These are phyloP conservation scores for Jasminum sambac DNA, from an alignment of 257 asterid species.

Conservation along the genomic window DNA sequence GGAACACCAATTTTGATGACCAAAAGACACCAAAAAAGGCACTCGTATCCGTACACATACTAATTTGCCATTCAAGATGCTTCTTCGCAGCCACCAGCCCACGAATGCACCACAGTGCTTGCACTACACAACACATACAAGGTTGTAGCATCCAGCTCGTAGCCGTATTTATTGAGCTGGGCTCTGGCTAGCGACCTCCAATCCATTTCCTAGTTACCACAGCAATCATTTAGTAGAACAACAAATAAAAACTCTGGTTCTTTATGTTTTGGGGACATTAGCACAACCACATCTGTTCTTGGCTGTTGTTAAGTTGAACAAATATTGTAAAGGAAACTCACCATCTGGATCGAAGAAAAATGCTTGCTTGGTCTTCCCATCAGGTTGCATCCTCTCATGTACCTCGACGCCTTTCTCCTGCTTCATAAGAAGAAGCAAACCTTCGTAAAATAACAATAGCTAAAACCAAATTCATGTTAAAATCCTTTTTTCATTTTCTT, in stretches of 20 bases:
- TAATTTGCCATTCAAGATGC: neutral
- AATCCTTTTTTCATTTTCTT: neutral
- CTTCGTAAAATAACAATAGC: neutral
- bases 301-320: neutral
- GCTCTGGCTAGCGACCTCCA: constrained; percentile 64
- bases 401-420: constrained; percentile 74
- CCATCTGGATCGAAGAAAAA: constrained; percentile 99
- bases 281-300: neutral
- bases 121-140: neutral
- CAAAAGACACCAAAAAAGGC: neutral
- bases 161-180: constrained; percentile 30
- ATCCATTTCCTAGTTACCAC: constrained; percentile 72
- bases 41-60: neutral
- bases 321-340: constrained; percentile 27
- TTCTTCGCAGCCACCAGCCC: neutral
- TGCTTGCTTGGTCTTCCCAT: constrained; percentile 71
- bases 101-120: neutral
- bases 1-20: constrained; percentile 1
- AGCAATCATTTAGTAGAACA: neutral
- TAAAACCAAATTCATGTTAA: neutral
- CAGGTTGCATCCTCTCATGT: constrained; percentile 57
- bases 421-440: constrained; percentile 3
- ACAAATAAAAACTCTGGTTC: neutral
- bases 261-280: neutral
- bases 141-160: neutral